These are phyloP conservation scores for Mycena capillaripes DNA, from an alignment of 768 basidiomycete genomes.

Conservation along the genomic window DNA sequence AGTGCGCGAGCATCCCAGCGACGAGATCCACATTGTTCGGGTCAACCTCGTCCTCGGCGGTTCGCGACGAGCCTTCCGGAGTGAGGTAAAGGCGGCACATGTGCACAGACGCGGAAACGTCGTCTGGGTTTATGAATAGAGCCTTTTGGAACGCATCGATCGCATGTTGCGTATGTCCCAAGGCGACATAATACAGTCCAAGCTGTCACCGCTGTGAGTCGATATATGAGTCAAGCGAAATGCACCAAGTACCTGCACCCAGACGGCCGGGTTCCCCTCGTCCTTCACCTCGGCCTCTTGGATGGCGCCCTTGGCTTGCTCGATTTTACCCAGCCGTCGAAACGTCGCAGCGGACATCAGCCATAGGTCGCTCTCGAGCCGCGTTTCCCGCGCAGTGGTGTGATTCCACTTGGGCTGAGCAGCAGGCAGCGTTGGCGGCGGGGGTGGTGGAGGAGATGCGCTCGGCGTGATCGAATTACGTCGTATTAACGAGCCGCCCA, in stretches of 20 bases:
- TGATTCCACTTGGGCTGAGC: constrained; percentile 54
- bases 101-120: constrained; percentile 84
- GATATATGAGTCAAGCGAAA: neutral
- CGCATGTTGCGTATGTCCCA: constrained; percentile 72
- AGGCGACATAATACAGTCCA: constrained; percentile 69
- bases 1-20: constrained; percentile 81
- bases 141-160: constrained; percentile 88
- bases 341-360: constrained; percentile 95
- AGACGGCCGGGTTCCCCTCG: constrained; percentile 89
- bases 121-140: constrained; percentile 86
- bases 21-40: constrained; percentile 80
- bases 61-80: constrained; percentile 38
- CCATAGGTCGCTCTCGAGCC: constrained; percentile 90
- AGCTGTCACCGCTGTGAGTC: constrained; percentile 13
- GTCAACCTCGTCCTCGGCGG: constrained; percentile 34
- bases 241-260: constrained; percentile 84
- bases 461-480: constrained; percentile 47
- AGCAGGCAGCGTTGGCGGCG: constrained; percentile 52
- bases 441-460: constrained; percentile 61
- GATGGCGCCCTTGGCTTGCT: constrained; percentile 91
- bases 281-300: constrained; percentile 95
- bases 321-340: constrained; percentile 88
- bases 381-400: constrained; percentile 68
- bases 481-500: constrained; percentile 66
- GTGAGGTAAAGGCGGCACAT: constrained; percentile 82